Evolutionary conservation across 306 rosid species (phyloP), one percentile per base, ranked within the genome.

Genomic region (Malus domestica): DNA sequence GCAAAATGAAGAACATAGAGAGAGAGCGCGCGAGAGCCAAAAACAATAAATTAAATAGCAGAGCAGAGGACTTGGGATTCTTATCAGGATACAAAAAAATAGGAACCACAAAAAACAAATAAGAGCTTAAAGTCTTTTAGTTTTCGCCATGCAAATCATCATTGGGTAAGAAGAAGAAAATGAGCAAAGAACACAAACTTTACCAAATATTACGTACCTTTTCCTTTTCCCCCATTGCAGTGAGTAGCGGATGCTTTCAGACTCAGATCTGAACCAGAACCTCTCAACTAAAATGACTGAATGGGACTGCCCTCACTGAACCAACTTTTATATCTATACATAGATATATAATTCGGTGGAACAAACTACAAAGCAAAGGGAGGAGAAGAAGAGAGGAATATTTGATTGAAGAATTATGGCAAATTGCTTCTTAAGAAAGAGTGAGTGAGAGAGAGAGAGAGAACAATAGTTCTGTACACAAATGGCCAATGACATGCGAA

Each of bases 151-250:
- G 19, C 9, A 61, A 27, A 61, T 61, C 35, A 54, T 32, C 13
- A 33, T 32, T 32, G 27, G 22, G 32, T 35, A 1, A 1, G 22
- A 18, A 12, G 35, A 32, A 46, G 8, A 38, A 23, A 14, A 19
- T 13, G 52, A 58, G 52, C 15, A 6, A 11, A 44, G 45, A 73
- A 49, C 67, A 15, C 9, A 14, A 59, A 16, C 67, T n/a, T 10
- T 8, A 66, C 45, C 54, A 16, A 49, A 15, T 49, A 49, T 49
- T 49, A 1, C 55, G 55, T 49, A 66, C 78, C 78, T 45, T 74
- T 60, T 72, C 76, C 8, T 62, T 74, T 74, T 62, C 78, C 3
- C 32, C 70, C 78, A 74, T 74, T 73, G 68, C 6, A 25, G 77
- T 5, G 29, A 42, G 45, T 10, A 13, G 69, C 40, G 68, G 27